Conservation (phyloP, 1,139 yeast species). For the Blastobotrys elegans region DNA sequence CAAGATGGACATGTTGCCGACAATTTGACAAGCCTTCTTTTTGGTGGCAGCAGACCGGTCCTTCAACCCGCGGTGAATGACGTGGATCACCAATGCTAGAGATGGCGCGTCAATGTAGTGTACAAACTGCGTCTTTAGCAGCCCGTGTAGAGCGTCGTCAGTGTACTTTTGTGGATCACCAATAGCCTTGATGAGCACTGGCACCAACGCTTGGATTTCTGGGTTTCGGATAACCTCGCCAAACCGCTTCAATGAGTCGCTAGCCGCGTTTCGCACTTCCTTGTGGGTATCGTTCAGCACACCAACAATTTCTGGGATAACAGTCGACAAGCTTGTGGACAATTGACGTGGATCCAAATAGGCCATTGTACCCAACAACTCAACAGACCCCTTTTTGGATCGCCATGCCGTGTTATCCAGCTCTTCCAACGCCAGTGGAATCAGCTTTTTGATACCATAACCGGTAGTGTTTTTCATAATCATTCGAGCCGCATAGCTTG, state of each 20-base stretch:
- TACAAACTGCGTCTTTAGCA: conserved; percentile 87
- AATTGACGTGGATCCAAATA: conserved; percentile 92
- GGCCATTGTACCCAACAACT: conserved; percentile 95
- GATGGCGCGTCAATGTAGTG: conserved; percentile 99
- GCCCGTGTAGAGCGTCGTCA: conserved; percentile 78
- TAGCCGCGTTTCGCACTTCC: conserved; percentile 95
- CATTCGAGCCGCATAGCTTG: conserved; percentile 78
- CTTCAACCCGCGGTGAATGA: conserved; percentile 89
- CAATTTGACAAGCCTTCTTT: conserved; percentile 94
- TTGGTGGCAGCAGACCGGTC: conserved; percentile 90
- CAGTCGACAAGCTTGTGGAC: conserved; percentile 79
- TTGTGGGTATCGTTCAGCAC: conserved; percentile 93
- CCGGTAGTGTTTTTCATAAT: conserved; percentile 92
- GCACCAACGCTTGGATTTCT: conserved; percentile 87
- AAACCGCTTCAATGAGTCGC: conserved; percentile 77
- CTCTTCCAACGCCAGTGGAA: conserved; percentile 83
- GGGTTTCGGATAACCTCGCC: conserved; percentile 98
- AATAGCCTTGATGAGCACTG: conserved; percentile 84
- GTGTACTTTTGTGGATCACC: conserved; percentile 93
- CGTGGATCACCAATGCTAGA: conserved; percentile 88
- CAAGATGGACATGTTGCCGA: conserved; percentile 95
- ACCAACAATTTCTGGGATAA: conserved; percentile 94
- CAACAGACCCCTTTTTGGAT: conserved; percentile 95
- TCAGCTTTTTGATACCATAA: conserved; percentile 83
- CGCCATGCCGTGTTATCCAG: conserved; percentile 94